Conservation (phyloP, 1,139 yeast genomes). For the Debaryomyces nepalensis region DNA sequence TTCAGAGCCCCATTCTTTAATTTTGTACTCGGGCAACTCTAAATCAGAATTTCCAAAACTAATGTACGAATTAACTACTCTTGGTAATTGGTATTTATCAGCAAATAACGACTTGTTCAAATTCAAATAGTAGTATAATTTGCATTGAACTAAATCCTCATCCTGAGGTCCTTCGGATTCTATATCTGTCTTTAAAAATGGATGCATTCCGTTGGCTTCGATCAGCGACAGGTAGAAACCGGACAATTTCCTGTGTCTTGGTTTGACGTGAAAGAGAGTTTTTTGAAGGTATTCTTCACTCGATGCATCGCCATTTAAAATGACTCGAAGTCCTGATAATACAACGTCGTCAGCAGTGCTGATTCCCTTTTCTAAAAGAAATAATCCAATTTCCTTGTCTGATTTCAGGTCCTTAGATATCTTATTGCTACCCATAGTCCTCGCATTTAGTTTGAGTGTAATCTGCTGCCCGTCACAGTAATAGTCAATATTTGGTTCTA, state of each 20-base stretch:
- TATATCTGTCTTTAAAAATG: slow-evolving; percentile 28
- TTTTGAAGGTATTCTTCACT: slow-evolving; percentile 29
- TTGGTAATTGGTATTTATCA: slow-evolving; percentile 45
- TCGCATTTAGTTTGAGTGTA: slow-evolving; percentile 20
- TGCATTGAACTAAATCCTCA: slow-evolving; percentile 36
- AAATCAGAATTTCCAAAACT: slow-evolving; percentile 42
- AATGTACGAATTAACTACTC: slow-evolving; percentile 28
- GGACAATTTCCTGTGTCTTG: slow-evolving; percentile 37
- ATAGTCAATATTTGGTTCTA: slow-evolving; percentile 20
- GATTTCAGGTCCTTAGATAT: slow-evolving; percentile 14
- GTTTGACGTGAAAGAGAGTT: slow-evolving; percentile 50
- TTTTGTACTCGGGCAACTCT: slow-evolving; percentile 48
- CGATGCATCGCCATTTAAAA: slow-evolving; percentile 21
- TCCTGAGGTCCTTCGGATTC: slow-evolving; percentile 24
- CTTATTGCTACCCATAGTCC: slow-evolving; percentile 15
- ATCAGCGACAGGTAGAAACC: slow-evolving; percentile 19
- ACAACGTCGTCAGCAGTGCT: slow-evolving; percentile 39
- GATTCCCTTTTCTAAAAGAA: slow-evolving; percentile 33
- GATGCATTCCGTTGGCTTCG: slow-evolving; percentile 44
- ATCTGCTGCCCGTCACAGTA: slow-evolving; percentile 20
- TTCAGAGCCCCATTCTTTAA: slow-evolving; percentile 49
- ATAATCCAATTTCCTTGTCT: slow-evolving; percentile 42
- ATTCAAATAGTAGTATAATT: slow-evolving; percentile 37
- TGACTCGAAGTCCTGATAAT: slow-evolving; percentile 40
- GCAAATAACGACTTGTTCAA: slow-evolving; percentile 42